Percentiles rank a stretch among this genome's conserved stretches.
Conservation (phyloP, 495 filamentous ascomycete species). For the Collariella sp. region DNA sequence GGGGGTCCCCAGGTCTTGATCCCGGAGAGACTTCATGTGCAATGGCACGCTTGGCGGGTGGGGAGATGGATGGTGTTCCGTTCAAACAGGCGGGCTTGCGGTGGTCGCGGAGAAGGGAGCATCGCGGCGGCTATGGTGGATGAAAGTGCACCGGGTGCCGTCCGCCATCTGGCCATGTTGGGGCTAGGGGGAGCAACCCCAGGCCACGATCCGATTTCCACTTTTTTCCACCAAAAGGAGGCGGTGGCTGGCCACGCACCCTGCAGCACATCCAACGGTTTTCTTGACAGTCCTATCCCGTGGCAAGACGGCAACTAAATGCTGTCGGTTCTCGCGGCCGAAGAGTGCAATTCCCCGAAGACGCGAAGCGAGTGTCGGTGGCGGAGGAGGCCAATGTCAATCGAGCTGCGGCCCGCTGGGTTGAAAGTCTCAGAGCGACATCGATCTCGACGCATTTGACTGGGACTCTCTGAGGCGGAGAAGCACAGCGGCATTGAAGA, state of each 20-base stretch:
- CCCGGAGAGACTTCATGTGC: slow-evolving; percentile 2
- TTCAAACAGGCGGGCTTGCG: not conserved
- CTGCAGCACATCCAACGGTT: slow-evolving; percentile 6
- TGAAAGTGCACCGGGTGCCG: not conserved
- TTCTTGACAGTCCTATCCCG: not conserved
- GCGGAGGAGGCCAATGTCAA: not conserved
- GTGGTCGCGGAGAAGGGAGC: not conserved
- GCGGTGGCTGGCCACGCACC: not conserved
- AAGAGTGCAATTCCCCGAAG: slow-evolving; percentile 1
- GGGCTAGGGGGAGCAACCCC: no score
- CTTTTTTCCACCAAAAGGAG: slow-evolving; percentile 17
- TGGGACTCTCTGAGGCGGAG: no score
- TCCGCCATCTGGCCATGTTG: no score
- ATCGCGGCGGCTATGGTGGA: not conserved
- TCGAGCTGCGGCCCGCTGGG: not conserved
- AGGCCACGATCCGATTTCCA: not conserved
- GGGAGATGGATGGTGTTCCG: not conserved
- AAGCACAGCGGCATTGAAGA: no score
- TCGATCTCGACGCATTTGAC: no score
- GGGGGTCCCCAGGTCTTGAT: slow-evolving; percentile 2
- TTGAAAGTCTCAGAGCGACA: no score
- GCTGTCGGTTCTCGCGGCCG: not conserved
- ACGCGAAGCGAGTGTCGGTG: not conserved
- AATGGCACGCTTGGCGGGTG: not conserved
- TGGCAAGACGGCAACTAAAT: slow-evolving; percentile 5